Evolutionary conservation across 805 yeast genomes (phyloP).

Genomic region (Maudiozyma saulgeensis): DNA sequence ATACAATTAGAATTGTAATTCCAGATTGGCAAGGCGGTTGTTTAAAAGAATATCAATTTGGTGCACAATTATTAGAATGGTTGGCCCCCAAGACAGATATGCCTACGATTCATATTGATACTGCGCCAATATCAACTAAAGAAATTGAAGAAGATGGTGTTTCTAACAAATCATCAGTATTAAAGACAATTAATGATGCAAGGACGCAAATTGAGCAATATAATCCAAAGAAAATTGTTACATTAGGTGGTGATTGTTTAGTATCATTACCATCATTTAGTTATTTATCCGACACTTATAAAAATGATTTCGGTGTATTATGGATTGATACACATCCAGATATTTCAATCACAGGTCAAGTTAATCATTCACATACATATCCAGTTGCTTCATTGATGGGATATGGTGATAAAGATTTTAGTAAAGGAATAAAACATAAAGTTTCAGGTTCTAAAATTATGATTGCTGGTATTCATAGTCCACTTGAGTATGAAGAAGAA

Average conservation of each 20-base stretch:
- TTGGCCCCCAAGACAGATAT: neutral
- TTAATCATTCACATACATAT: constrained; percentile 1
- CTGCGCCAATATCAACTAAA: neutral
- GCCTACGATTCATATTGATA: neutral
- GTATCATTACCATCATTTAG: neutral
- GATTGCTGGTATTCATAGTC: constrained; percentile 2
- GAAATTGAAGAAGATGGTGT: neutral
- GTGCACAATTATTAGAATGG: constrained; percentile 1
- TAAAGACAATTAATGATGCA: neutral
- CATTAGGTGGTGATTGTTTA: constrained; percentile 1
- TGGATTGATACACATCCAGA: constrained; percentile 2
- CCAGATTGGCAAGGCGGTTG: neutral
- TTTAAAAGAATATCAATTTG: neutral
- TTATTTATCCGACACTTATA: neutral
- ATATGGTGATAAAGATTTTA: neutral
- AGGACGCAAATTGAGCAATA: neutral
- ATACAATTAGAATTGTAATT: neutral
- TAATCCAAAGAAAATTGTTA: neutral
- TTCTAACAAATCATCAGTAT: neutral
- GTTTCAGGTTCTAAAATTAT: neutral
- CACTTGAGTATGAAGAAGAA: neutral
- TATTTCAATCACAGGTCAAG: neutral
- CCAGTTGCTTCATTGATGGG: neutral
- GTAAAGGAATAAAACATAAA: neutral
- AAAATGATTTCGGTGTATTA: neutral